Percentiles rank a stretch among this genome's conserved stretches.
These are phyloP conservation scores for Pueraria montana DNA, from an alignment of 306 rosid genomes.

Conservation along the genomic window DNA sequence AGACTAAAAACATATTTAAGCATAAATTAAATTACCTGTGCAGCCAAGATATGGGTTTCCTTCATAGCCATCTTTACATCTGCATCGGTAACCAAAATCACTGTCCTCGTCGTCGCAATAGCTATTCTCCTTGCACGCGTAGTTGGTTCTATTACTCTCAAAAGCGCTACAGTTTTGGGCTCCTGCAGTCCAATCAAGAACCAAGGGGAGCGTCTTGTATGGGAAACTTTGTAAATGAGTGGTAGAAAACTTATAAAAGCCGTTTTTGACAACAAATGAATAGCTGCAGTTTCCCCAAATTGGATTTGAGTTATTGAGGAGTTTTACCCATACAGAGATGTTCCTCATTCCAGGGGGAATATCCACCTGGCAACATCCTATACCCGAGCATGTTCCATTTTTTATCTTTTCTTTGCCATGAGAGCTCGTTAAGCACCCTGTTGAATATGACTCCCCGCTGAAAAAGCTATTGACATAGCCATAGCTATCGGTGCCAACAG, in stretches of 20 bases:
- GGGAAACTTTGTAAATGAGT: not conserved
- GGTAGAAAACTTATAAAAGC: slow-evolving; percentile 28
- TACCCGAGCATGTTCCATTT: slow-evolving; percentile 12
- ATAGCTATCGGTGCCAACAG: not conserved
- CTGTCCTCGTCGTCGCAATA: not conserved
- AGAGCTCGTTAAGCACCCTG: slow-evolving; percentile 27
- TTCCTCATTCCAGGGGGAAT: slow-evolving; percentile 8
- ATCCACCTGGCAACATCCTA: slow-evolving; percentile 24
- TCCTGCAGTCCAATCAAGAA: slow-evolving; percentile 60
- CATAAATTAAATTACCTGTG: slow-evolving; percentile 36
- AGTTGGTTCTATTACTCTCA: rapidly evolving
- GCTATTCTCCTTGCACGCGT: slow-evolving; percentile 16
- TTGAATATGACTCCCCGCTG: not conserved
- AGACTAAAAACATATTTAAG: too few relatives aligned
- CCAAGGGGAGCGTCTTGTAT: not conserved
- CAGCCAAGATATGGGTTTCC: slow-evolving; percentile 50
- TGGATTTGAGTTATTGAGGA: not conserved
- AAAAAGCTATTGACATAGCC: not conserved
- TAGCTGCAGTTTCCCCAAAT: not conserved
- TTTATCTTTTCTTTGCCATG: not conserved
- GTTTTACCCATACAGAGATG: not conserved
- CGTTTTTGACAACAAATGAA: slow-evolving; percentile 44
- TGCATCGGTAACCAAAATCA: slow-evolving; percentile 46
- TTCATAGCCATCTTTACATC: not conserved
- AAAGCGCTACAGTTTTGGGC: not conserved